Conservation (phyloP, 495 filamentous ascomycete species). For the Penicillium robsamsonii region DNA sequence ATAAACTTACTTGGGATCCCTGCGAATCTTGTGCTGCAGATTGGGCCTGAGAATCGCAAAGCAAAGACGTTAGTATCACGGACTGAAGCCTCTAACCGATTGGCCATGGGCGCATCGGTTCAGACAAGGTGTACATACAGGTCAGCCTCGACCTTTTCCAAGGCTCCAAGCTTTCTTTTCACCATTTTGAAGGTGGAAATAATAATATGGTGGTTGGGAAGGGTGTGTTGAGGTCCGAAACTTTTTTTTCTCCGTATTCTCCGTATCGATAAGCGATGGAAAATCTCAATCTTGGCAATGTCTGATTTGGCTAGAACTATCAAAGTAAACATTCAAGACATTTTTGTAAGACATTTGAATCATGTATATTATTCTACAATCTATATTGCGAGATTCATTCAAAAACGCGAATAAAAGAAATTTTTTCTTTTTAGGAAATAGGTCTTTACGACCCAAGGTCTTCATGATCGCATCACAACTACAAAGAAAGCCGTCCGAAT, state of each 20-base stretch:
- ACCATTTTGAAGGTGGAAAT: conserved; percentile 50
- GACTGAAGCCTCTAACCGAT: conserved; percentile 14
- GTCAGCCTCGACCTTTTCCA: conserved; percentile 94
- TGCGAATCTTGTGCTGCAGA: conserved; percentile 82
- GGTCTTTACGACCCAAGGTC: conserved; percentile 37
- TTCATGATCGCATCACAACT: conserved; percentile 51
- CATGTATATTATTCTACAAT: background rate
- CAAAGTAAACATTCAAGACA: background rate
- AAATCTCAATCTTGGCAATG: conserved; percentile 10
- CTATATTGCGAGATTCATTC: conserved; percentile 1
- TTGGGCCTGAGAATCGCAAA: conserved; percentile 56
- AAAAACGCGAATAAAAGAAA: conserved; percentile 23
- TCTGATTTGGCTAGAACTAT: conserved; percentile 9
- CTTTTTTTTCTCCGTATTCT: conserved; percentile 46
- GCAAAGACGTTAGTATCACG: conserved; percentile 22
- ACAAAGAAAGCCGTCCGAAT: conserved; percentile 48
- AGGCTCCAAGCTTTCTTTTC: conserved; percentile 82
- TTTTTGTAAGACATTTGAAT: background rate
- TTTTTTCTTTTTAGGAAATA: conserved; percentile 37
- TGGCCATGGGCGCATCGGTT: conserved; percentile 20
- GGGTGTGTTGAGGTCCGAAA: conserved; percentile 27
- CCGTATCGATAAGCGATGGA: conserved; percentile 47
- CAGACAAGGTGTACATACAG: conserved; percentile 48
- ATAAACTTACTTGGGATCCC: conserved; percentile 69
- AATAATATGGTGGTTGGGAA: conserved; percentile 20